Evolutionary conservation across 2,329 filamentous ascomycete genomes (phyloP).

Genomic region (Xylaria sp.): DNA sequence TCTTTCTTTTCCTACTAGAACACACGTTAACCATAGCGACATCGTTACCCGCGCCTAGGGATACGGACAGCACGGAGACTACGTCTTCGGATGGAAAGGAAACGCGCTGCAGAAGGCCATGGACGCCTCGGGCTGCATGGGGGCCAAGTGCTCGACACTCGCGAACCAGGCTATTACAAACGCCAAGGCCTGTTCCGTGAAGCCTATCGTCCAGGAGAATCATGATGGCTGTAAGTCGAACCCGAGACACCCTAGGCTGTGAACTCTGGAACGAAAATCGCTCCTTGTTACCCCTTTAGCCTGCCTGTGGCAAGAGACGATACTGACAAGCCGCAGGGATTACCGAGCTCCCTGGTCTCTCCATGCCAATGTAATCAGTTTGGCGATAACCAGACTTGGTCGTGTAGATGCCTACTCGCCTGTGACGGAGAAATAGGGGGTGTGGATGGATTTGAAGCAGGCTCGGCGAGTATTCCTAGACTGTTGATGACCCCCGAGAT

Average conservation of each 20-base stretch:
- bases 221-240: conserved; percentile 52
- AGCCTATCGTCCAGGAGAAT: conserved; percentile 50
- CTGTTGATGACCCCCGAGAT: neutral
- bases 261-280: neutral
- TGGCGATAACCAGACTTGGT: neutral
- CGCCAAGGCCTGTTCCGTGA: conserved; percentile 49
- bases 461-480: neutral
- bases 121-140: conserved; percentile 57
- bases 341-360: conserved; percentile 44
- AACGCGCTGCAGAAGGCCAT: conserved; percentile 50
- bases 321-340: conserved; percentile 42
- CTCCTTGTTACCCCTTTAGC: neutral
- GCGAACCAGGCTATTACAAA: conserved; percentile 51
- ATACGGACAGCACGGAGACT: conserved; percentile 52
- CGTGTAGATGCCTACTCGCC: neutral
- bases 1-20: neutral
- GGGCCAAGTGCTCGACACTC: conserved; percentile 51
- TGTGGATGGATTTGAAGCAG: too few relatives aligned
- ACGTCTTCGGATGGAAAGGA: conserved; percentile 50
- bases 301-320: conserved; percentile 8
- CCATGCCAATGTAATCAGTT: conserved; percentile 40
- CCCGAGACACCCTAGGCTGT: neutral
- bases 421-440: too few relatives aligned
- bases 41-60: neutral
- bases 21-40: too few relatives aligned